Evolutionary conservation across 139 green algal genomes (phyloP).

Genomic region (Monoraphidium neglectum): DNA sequence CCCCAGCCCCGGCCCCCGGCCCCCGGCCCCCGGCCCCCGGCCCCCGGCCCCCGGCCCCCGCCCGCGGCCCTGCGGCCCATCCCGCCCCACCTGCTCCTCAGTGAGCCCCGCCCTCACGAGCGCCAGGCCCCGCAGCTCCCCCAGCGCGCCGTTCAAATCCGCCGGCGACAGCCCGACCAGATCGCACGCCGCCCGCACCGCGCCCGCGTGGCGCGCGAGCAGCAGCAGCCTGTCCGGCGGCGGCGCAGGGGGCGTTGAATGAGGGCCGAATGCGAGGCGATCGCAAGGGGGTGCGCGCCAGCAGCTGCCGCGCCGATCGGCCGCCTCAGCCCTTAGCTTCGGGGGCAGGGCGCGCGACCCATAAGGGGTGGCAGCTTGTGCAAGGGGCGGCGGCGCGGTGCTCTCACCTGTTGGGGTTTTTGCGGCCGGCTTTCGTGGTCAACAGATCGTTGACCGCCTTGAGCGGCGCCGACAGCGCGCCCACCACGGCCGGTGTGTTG

Average conservation of each 20-base stretch:
- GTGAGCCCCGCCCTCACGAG: slow-evolving; percentile 73
- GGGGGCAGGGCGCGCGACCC: no score
- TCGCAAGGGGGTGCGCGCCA: no score
- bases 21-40: no score
- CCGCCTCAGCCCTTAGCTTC: no score
- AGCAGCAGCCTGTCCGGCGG: slow-evolving; percentile 27
- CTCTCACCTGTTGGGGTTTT: slow-evolving; percentile 46
- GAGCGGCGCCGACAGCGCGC: slow-evolving; percentile 76
- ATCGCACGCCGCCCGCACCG: slow-evolving; percentile 22
- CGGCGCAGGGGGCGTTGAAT: no score
- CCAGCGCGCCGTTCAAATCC: slow-evolving; percentile 32
- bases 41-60: no score
- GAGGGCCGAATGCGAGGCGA: no score
- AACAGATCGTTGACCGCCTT: slow-evolving; percentile 73
- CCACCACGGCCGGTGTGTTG: slow-evolving; percentile 81
- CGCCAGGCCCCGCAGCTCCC: slow-evolving; percentile 68
- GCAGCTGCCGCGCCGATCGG: background rate
- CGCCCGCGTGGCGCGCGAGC: slow-evolving; percentile 23
- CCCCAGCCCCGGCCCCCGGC: no score
- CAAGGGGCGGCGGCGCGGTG: no score
- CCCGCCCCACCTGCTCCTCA: slow-evolving; percentile 62
- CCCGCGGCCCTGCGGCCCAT: no score
- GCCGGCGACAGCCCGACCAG: slow-evolving; percentile 49
- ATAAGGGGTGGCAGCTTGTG: no score
- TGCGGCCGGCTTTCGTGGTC: slow-evolving; percentile 68